Evolutionary conservation across 1,284 basidiomycete species (phyloP).

Genomic region (Tremellales sp.): DNA sequence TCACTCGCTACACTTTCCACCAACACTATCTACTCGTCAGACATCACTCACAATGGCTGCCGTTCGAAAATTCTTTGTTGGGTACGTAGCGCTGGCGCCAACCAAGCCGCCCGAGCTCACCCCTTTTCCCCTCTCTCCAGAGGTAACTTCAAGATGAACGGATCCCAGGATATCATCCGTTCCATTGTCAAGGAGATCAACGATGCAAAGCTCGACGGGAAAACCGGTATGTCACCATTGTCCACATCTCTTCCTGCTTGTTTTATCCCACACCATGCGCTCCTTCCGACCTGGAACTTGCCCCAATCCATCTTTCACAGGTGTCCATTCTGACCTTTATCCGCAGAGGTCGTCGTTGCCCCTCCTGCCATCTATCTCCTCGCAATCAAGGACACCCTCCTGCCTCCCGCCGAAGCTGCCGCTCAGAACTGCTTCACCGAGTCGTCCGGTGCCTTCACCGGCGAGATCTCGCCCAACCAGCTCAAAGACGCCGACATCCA

Average conservation of each 20-base stretch:
- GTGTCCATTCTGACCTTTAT: background rate
- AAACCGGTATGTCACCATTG: slow-evolving; percentile 63
- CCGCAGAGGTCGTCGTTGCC: slow-evolving; percentile 81
- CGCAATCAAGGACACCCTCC: slow-evolving; percentile 58
- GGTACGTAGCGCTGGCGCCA: slow-evolving; percentile 25
- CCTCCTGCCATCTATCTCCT: slow-evolving; percentile 86
- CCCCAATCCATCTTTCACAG: background rate
- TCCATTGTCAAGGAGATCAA: slow-evolving; percentile 67
- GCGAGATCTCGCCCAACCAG: slow-evolving; percentile 83
- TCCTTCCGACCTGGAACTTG: background rate
- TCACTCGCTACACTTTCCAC: too few relatives aligned
- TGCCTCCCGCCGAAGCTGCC: slow-evolving; percentile 66
- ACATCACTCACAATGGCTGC: slow-evolving; percentile 36
- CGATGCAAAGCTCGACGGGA: slow-evolving; percentile 67
- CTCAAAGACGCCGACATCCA: slow-evolving; percentile 80
- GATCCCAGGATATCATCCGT: slow-evolving; percentile 61
- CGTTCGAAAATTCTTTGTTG: slow-evolving; percentile 44
- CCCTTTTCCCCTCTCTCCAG: slow-evolving; percentile 55
- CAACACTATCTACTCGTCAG: too few relatives aligned
- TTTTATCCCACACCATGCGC: background rate
- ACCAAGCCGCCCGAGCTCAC: background rate
- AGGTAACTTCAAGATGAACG: slow-evolving; percentile 95
- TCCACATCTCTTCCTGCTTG: slow-evolving; percentile 7
- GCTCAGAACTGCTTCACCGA: slow-evolving; percentile 93
- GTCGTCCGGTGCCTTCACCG: slow-evolving; percentile 86